Conservation (phyloP, 139 green algal species). For the Pycnococcus provasolii region DNA sequence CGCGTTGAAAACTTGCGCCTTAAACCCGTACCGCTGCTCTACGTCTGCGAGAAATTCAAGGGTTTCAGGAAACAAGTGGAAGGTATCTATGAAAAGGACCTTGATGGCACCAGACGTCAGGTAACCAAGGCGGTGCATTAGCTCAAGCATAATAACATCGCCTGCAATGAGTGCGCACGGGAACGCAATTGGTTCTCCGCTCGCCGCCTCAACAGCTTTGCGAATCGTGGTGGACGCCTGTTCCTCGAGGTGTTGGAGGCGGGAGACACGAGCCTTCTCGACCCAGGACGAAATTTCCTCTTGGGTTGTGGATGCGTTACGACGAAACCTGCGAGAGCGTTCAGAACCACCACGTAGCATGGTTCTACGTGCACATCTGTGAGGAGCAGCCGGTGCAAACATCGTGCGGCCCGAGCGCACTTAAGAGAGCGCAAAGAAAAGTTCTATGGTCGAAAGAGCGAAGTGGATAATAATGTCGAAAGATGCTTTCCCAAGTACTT, state of each 20-base stretch:
- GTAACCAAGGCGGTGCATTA: conserved; percentile 37
- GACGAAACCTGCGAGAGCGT: too few relatives aligned
- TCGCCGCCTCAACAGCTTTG: conserved; percentile 21
- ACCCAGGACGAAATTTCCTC: conserved; percentile 8
- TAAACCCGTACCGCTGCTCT: conserved; percentile 47
- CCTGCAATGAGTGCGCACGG: conserved; percentile 47
- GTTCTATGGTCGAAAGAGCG: too few relatives aligned
- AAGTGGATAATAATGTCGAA: too few relatives aligned
- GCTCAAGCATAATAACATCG: conserved; percentile 46
- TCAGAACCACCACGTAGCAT: too few relatives aligned
- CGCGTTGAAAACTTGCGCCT: conserved; percentile 40
- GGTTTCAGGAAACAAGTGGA: conserved; percentile 50
- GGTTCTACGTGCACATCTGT: too few relatives aligned
- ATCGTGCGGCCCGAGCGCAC: too few relatives aligned
- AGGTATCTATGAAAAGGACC: conserved; percentile 50
- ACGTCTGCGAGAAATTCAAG: conserved; percentile 38
- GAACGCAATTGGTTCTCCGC: conserved; percentile 38
- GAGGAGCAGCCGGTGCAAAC: too few relatives aligned
- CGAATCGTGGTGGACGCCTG: conserved; percentile 35
- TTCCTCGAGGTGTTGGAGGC: conserved; percentile 31
- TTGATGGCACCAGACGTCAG: conserved; percentile 25
- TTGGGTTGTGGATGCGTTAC: too few relatives aligned
- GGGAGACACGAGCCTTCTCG: conserved; percentile 20
- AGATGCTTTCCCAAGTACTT: too few relatives aligned
- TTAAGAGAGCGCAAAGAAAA: too few relatives aligned